Base-by-base conservation (phyloP, 2,329 filamentous ascomycete species). In the Lasiodiplodia sp. region DNA sequence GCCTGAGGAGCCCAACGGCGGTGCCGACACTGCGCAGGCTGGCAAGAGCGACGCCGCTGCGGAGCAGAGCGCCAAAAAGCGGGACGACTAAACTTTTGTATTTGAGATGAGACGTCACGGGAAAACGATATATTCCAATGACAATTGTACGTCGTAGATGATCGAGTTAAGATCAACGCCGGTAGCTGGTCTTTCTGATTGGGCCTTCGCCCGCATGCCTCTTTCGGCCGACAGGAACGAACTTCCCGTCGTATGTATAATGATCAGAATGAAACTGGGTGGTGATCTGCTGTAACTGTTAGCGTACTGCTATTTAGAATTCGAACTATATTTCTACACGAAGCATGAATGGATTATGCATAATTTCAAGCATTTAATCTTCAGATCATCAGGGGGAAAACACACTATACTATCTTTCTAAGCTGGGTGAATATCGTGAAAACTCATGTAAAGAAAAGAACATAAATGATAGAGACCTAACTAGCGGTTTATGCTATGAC, bases 1-100 rank as follows among this genome's bases (percentile, higher is more conserved):
- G 64, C 86, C 87, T 2, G 88, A 88, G 37, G 88, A 82, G 52
- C 77, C 75, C 6, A 66, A 71, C 47, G 49, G 72, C 18, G 65
- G 65, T 12, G 52, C 53, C 23, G 55, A 67, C 4, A 37, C 53
- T 18, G 55, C 57, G 12, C 53, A 67, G n/a, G 65, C 52, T 37
- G 65, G 53, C 28, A 57, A 57, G 37, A 23, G 8, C 11, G 52
- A 47, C 28, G 38, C 52, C 4, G 65, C 53, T 1, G 53, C 38
- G 8, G 52, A 56, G n/a, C 52, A 67, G 28, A 58, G 53, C 51
- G 31, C 40, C 25, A 67, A 67, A 53, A 67, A 67, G 40, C 65
- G 65, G 23, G 65, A 67, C 25, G 65, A 67, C 38, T 67, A 38
- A 47, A 44, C n/a, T 47, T n/a, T 47, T 47, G 44, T 47, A 67